Conservation (phyloP, 2,329 filamentous ascomycete genomes). For the Apiospora hydei region DNA sequence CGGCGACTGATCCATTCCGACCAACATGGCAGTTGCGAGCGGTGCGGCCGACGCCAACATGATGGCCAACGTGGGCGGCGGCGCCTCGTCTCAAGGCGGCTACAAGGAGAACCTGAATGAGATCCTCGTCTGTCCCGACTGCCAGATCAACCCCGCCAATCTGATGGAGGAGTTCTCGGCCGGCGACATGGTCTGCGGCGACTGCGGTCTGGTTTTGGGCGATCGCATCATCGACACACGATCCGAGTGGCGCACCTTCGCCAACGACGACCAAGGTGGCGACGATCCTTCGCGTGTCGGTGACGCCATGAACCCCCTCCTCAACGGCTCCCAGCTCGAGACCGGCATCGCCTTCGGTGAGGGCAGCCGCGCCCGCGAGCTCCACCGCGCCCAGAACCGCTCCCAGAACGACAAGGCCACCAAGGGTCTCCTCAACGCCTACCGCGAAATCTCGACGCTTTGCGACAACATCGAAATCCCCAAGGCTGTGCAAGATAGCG, state of each 20-base stretch:
- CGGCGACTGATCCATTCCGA: not conserved
- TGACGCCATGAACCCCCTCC: constrained; percentile 87
- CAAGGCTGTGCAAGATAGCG: constrained; percentile 82
- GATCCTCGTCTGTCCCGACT: constrained; percentile 86
- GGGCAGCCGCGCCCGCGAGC: constrained; percentile 68
- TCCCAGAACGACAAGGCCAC: constrained; percentile 83
- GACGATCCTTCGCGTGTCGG: constrained; percentile 98
- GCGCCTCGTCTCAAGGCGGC: constrained; percentile 34
- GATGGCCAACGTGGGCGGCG: constrained; percentile 48
- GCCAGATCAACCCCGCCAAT: constrained; percentile 89
- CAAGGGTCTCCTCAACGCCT: constrained; percentile 83
- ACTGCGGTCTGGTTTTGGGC: constrained; percentile 89
- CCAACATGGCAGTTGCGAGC: constrained; percentile 24
- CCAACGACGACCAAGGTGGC: constrained; percentile 95
- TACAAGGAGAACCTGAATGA: constrained; percentile 89
- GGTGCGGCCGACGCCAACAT: constrained; percentile 49
- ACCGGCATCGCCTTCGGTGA: constrained; percentile 88
- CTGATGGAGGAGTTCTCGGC: constrained; percentile 91
- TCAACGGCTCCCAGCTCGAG: constrained; percentile 88
- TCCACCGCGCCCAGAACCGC: constrained; percentile 76
- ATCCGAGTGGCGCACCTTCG: constrained; percentile 98
- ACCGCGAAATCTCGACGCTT: constrained; percentile 84
- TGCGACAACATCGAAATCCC: constrained; percentile 87
- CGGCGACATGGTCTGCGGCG: constrained; percentile 90
- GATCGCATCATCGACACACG: constrained; percentile 94